Evolutionary conservation across 768 basidiomycete species (phyloP).

Genomic region (Trichaptum fuscoviolaceum): DNA sequence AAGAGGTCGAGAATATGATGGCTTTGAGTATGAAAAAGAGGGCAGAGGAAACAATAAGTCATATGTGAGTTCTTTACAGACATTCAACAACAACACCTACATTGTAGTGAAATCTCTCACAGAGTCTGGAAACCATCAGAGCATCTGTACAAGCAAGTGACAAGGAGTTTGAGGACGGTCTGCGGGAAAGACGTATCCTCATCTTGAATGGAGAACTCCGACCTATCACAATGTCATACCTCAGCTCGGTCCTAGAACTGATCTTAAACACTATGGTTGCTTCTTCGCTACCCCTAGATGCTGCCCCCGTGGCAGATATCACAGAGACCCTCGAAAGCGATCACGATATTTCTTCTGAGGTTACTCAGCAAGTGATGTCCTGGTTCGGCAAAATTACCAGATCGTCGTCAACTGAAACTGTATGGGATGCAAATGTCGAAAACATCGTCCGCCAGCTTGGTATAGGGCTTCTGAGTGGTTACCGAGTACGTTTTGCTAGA

Average conservation of each 20-base stretch:
- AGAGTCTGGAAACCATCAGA: constrained; percentile 56
- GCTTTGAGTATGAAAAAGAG: constrained; percentile 43
- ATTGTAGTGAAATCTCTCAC: constrained; percentile 3
- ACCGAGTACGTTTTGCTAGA: constrained; percentile 38
- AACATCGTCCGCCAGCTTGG: constrained; percentile 72
- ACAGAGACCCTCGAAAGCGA: constrained; percentile 58
- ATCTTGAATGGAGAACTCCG: constrained; percentile 67
- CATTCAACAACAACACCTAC: too few relatives aligned
- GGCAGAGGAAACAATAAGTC: constrained; percentile 14
- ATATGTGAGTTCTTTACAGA: neutral
- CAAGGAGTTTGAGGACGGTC: constrained; percentile 56
- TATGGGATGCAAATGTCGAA: constrained; percentile 63
- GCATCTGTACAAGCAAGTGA: constrained; percentile 79
- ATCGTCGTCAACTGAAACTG: constrained; percentile 23
- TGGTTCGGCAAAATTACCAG: constrained; percentile 69
- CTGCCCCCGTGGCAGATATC: constrained; percentile 56
- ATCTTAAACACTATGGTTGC: constrained; percentile 73
- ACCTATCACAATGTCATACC: constrained; percentile 61
- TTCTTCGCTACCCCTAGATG: constrained; percentile 44
- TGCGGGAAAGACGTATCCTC: constrained; percentile 68
- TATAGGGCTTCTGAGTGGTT: constrained; percentile 58
- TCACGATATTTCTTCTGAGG: constrained; percentile 58
- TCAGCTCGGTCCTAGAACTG: constrained; percentile 66
- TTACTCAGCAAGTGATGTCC: constrained; percentile 64
- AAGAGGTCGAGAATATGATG: constrained; percentile 61